Base-by-base conservation (phyloP, 2,329 filamentous ascomycete species). In the Penicillium corylophilum region DNA sequence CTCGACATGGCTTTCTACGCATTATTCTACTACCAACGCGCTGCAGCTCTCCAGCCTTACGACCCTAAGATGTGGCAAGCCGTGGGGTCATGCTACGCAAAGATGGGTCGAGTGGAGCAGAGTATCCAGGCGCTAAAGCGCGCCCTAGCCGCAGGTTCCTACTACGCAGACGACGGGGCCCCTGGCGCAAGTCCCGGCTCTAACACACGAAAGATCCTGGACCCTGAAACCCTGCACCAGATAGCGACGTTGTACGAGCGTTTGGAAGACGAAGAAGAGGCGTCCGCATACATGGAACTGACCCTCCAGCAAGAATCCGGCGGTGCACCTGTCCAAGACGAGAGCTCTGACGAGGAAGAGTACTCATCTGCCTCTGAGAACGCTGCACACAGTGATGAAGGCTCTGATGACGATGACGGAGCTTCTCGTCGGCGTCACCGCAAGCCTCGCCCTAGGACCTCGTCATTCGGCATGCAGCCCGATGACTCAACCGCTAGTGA, bases 51-150 rank as follows among this genome's bases (percentile, higher is more conserved):
- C 1, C 85, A 92, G n/a, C 91, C 93, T 0, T 96, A 93, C 80
- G 94, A 99, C 63, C 90, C 92, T 0, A 97, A 97, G 72, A 95
- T 99, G 89, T 99, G 94, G 94, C 88, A 94, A 77, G 94, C 94
- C 0, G 91, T 99, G 5, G 94, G 90, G 9, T 89, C 89, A 29
- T 96, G 93, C 68, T 86, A 95, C 57, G 88, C 93, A 55, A 93
- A 92, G 68, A 95, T 96, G 81, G 87, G 86, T 46, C 85, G 92
- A 48, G 79, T 90, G 45, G 82, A 86, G n/a, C 92, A 96, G 62
- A 93, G 90, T 26, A 96, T 99, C 71, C 94, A 95, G 65, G 90
- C 94, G 0, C 84, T 96, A 63, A 99, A 99, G 69, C 87, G 94
- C 33, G 94, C 94, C 0, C 77, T 99, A 7, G 83, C 94, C 1